Percentiles rank a stretch among this genome's conserved stretches.
Evolutionary conservation across 2,329 filamentous ascomycete species (phyloP).

Genomic region (Helicocarpus griseus): DNA sequence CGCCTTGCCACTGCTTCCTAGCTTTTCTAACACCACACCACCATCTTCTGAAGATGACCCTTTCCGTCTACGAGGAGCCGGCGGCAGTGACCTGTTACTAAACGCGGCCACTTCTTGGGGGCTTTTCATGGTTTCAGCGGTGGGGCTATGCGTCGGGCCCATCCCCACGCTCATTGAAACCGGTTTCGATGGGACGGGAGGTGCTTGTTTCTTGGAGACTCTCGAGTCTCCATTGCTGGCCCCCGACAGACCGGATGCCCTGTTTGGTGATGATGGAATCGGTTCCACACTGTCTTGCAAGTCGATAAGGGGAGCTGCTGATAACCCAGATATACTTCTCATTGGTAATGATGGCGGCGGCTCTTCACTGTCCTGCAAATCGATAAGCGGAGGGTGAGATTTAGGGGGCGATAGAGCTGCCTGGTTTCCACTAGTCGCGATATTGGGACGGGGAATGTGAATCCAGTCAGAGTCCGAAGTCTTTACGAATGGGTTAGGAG

Average conservation of each 20-base stretch:
- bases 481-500: conserved; percentile 70
- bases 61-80: too few species aligned
- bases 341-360: neutral
- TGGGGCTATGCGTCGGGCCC: neutral
- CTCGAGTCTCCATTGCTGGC: neutral
- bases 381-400: neutral
- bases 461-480: conserved; percentile 81
- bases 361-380: neutral
- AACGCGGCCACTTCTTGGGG: too few species aligned
- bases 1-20: neutral
- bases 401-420: neutral
- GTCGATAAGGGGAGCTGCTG: neutral
- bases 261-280: neutral
- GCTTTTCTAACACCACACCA: neutral
- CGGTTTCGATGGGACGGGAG: conserved; percentile 6
- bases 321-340: too few species aligned
- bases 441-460: conserved; percentile 12
- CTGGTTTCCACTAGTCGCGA: conserved; percentile 9
- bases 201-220: conserved; percentile 2
- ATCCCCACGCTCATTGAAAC: conserved; percentile 4
- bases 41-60: neutral
- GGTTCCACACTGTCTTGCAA: neutral
- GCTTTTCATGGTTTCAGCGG: too few species aligned
- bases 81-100: too few species aligned
- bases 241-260: neutral